Evolutionary conservation across 495 filamentous ascomycete species (phyloP).

Genomic region (Annulohypoxylon maeteangense): DNA sequence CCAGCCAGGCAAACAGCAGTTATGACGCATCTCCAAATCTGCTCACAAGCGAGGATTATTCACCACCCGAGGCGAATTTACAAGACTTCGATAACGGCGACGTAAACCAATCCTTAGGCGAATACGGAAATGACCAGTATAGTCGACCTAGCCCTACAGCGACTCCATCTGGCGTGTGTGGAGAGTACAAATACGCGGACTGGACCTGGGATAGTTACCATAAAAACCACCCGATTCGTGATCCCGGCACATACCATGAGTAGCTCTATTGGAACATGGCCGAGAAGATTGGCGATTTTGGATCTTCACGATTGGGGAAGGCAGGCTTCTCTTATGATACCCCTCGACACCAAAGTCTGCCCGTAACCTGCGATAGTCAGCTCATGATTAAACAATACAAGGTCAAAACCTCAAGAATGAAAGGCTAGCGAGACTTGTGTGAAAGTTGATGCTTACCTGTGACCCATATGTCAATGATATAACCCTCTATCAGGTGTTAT

Average conservation of each 20-base stretch:
- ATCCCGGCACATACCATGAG: background rate
- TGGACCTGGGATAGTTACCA: background rate
- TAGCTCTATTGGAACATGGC: background rate
- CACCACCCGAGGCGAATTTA: background rate
- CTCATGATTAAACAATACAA: too few species aligned
- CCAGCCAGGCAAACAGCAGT: background rate
- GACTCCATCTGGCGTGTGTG: background rate
- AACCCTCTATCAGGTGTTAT: too few species aligned
- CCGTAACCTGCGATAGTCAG: too few species aligned
- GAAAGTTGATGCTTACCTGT: too few species aligned
- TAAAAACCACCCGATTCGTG: background rate
- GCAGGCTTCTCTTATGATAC: background rate
- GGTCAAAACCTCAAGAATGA: too few species aligned
- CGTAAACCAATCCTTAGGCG: background rate
- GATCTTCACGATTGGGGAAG: background rate
- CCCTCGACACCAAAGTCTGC: too few species aligned
- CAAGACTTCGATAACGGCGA: background rate
- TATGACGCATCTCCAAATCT: background rate
- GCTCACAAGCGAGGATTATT: background rate
- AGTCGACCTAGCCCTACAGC: background rate
- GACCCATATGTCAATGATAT: too few species aligned
- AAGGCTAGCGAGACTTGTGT: too few species aligned
- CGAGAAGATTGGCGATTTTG: too few species aligned
- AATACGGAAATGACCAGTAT: background rate
- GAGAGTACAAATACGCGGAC: background rate